Conservation (phyloP, 495 filamentous ascomycete genomes). For the Xylaria cubensis region DNA sequence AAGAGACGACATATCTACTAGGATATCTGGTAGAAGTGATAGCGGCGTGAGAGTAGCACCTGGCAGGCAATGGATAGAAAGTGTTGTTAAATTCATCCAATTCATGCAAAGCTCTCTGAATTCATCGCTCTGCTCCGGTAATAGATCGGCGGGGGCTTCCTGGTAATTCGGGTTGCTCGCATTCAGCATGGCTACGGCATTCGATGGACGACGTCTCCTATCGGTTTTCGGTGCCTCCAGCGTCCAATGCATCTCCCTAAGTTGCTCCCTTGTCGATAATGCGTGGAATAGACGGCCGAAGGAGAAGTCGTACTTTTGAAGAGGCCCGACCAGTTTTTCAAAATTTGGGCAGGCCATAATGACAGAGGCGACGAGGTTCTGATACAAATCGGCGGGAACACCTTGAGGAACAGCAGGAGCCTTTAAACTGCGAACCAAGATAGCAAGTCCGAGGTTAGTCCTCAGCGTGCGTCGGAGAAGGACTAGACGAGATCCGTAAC, state of each 20-base stretch:
- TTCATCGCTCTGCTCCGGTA: conserved; percentile 65
- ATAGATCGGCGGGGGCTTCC: conserved; percentile 60
- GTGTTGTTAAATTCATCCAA: conserved; percentile 75
- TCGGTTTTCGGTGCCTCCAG: conserved; percentile 54
- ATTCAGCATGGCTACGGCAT: conserved; percentile 36
- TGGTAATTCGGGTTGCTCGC: conserved; percentile 33
- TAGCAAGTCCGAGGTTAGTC: conserved; percentile 71
- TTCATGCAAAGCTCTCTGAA: conserved; percentile 74
- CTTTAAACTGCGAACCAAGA: conserved; percentile 75
- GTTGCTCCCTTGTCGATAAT: conserved; percentile 72
- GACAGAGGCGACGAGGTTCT: conserved; percentile 76
- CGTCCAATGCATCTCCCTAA: conserved; percentile 85
- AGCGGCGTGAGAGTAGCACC: conserved; percentile 69
- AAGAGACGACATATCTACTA: conserved; percentile 72
- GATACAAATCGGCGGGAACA: conserved; percentile 63
- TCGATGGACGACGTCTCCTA: conserved; percentile 40
- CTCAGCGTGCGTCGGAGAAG: conserved; percentile 79
- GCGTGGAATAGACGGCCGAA: conserved; percentile 80
- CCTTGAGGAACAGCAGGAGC: conserved; percentile 68
- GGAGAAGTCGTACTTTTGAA: conserved; percentile 71
- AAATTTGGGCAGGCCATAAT: conserved; percentile 88
- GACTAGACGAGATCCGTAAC: conserved; percentile 71
- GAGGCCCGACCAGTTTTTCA: conserved; percentile 74
- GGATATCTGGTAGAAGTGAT: conserved; percentile 68
- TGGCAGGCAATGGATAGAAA: conserved; percentile 73